phyloP scores from a whole-genome alignment of 2,329 filamentous ascomycete genomes.

The Sordariomycetes sp. region DNA sequence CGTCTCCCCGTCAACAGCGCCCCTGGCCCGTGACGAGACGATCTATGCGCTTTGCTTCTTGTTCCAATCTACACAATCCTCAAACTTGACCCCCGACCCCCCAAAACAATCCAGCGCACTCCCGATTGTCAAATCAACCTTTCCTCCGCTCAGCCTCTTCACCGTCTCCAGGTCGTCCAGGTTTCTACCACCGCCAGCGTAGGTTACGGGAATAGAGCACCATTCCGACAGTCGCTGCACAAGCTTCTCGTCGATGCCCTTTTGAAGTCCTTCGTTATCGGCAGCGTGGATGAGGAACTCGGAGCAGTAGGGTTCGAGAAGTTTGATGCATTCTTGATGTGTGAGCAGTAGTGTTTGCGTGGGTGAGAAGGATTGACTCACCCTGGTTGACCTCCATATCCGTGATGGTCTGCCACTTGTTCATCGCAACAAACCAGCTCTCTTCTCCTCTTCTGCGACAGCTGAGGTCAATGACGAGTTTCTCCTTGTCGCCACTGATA shows the following conservation, averaged over 20 bases:
- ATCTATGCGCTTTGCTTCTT: constrained; percentile 33
- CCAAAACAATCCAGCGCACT: constrained; percentile 96
- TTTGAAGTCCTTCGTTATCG: constrained; percentile 89
- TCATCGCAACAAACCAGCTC: constrained; percentile 95
- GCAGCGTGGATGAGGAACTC: constrained; percentile 97
- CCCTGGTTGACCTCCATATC: constrained; percentile 90
- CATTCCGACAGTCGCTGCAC: constrained; percentile 70
- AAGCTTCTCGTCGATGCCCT: constrained; percentile 80
- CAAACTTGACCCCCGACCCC: constrained; percentile 74
- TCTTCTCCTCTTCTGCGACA: constrained; percentile 65
- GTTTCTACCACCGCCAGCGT: constrained; percentile 84
- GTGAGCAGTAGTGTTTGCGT: constrained; percentile 1
- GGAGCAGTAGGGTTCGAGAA: constrained; percentile 83
- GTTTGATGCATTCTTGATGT: constrained; percentile 61
- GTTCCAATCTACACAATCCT: constrained; percentile 89
- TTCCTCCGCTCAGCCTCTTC: constrained; percentile 66
- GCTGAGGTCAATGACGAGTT: constrained; percentile 90
- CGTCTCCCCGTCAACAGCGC: too few species aligned
- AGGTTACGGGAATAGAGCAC: constrained; percentile 90
- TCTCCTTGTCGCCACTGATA: constrained; percentile 64
- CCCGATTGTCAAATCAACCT: constrained; percentile 89
- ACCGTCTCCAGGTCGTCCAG: constrained; percentile 78
- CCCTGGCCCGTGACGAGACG: too few species aligned
- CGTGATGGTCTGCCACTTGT: constrained; percentile 97
- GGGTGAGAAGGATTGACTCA: constrained; percentile 24